Evolutionary conservation across 768 basidiomycete species (phyloP).

Genomic region (Hygrocybe punicea): DNA sequence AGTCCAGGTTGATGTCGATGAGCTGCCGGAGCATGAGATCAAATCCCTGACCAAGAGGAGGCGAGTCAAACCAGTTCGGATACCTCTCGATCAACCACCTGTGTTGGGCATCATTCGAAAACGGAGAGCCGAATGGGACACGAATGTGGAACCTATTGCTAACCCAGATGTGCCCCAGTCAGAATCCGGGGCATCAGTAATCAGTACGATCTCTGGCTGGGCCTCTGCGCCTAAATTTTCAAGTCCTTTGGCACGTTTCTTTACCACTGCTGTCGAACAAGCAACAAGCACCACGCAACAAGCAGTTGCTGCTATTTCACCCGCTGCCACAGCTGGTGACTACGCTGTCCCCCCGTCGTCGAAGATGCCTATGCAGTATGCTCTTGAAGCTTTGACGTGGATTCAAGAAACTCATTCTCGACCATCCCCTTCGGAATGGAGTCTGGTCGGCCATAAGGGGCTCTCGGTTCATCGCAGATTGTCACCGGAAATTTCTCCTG

Average conservation of each 20-base stretch:
- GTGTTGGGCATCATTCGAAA: conserved; percentile 68
- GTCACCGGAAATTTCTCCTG: conserved; percentile 71
- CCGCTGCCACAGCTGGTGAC: conserved; percentile 43
- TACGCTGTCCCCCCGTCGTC: conserved; percentile 48
- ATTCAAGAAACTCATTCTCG: conserved; percentile 66
- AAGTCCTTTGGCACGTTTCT: conserved; percentile 67
- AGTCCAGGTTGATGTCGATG: conserved; percentile 82
- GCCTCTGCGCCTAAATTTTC: conserved; percentile 62
- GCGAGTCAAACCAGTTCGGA: conserved; percentile 76
- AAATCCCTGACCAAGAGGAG: conserved; percentile 80
- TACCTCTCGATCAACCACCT: conserved; percentile 92
- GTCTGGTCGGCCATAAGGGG: conserved; percentile 70
- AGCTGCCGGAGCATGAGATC: conserved; percentile 81
- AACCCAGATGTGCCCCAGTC: conserved; percentile 13
- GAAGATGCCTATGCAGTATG: conserved; percentile 74
- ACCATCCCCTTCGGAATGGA: conserved; percentile 65
- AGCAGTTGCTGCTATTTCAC: conserved; percentile 74
- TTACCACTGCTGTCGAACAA: conserved; percentile 72
- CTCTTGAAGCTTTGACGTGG: conserved; percentile 77
- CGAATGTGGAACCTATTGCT: conserved; percentile 37
- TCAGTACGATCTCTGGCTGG: conserved; percentile 38
- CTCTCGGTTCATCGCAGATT: conserved; percentile 71
- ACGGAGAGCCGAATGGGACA: conserved; percentile 70
- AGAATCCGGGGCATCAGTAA: conserved; percentile 8
- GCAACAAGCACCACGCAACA: conserved; percentile 70